Conservation (phyloP, 768 basidiomycete genomes). For the Ramaria sp. region DNA sequence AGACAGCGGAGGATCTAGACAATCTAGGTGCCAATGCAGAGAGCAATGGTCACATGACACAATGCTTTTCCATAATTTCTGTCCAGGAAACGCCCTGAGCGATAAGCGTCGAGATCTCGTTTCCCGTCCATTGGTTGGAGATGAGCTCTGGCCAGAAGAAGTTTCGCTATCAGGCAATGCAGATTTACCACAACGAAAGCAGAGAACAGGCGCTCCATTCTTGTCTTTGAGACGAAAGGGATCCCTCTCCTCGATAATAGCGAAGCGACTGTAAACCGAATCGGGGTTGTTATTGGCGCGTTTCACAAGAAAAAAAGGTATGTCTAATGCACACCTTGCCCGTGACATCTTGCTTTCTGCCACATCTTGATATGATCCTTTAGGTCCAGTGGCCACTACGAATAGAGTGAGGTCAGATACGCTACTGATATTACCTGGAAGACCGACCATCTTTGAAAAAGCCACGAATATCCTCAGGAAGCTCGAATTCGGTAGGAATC, state of each 20-base stretch:
- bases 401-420: background rate
- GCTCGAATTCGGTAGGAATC: constrained; percentile 74
- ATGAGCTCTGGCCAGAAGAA: background rate
- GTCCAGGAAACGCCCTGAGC: background rate
- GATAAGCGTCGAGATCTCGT: background rate
- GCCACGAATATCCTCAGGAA: constrained; percentile 73
- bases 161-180: constrained; percentile 31
- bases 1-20: constrained; percentile 81
- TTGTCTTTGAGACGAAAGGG: constrained; percentile 77
- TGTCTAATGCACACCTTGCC: constrained; percentile 54
- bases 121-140: background rate
- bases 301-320: constrained; percentile 2
- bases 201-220: constrained; percentile 74
- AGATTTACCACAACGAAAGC: constrained; percentile 82
- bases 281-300: background rate
- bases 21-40: constrained; percentile 96
- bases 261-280: constrained; percentile 51
- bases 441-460: constrained; percentile 80
- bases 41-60: constrained; percentile 93
- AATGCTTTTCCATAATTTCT: constrained; percentile 54
- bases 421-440: background rate
- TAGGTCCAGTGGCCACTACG: constrained; percentile 66
- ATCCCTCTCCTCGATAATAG: constrained; percentile 87
- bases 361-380: constrained; percentile 76
- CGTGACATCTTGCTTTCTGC: constrained; percentile 69